Evolutionary conservation across 495 filamentous ascomycete genomes (phyloP), one percentile per base, ranked within the genome.

Genomic region (Pseudomonodictys pantanalensis): DNA sequence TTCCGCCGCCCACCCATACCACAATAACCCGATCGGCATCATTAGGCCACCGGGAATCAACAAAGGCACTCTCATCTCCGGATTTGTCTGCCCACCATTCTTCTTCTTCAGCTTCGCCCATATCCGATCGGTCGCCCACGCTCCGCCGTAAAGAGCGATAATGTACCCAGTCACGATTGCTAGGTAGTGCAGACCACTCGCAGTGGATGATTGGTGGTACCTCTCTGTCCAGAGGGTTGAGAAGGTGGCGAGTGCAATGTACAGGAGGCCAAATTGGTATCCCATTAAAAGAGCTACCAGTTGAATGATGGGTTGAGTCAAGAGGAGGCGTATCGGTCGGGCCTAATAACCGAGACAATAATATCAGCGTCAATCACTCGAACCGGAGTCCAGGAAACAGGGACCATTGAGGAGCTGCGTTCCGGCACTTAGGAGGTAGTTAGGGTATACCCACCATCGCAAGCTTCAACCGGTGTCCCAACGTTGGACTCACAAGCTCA

Each of bases 11-110:
- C 76, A 82, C 0, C 69, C 77, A 65, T 79, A 81, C 78, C 77
- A 79, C 47, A 77, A 75, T 3, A 81, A 52, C 0, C 73, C 68
- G 12, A 79, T 68, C 0, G 84, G 83, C 44, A 86, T 68, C 60
- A 55, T 24, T 52, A 55, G 56, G 62, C 59, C 68, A 10, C 52
- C 57, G 11, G 48, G 69, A 10, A 71, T 60, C 65, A 72, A 69
- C 11, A 71, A 53, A 4, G 71, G 52, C 17, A 75, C 62, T 20
- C 74, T 70, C 28, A 69, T 53, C 49, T 75, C 73, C 18, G 73
- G 72, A 41, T 44, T 51, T 30, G 56, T 61, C 43, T 55, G 3
- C 12, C 60, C 60, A 15, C 22, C 46, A 26, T 64, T 46, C 29
- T 54, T 53, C 46, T 53, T 28, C 28, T 53, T 58, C 38, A 58